These are phyloP conservation scores for Scutellaria galericulata DNA, from an alignment of 257 asterid genomes.

Conservation along the genomic window DNA sequence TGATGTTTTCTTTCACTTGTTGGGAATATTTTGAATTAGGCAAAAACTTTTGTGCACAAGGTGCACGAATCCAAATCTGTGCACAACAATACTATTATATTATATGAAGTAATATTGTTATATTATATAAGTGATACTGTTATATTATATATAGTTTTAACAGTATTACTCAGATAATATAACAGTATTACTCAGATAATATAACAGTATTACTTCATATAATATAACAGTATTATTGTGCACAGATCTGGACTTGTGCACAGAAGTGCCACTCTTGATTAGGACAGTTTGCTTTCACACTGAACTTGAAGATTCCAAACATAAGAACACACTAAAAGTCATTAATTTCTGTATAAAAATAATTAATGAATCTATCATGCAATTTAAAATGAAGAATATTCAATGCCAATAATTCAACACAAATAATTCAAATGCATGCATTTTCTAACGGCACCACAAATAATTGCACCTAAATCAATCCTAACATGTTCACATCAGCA, in stretches of 20 bases:
- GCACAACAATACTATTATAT: too few species aligned
- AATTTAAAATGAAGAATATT: neutral
- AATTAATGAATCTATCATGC: neutral
- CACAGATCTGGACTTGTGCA: too few species aligned
- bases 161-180: too few species aligned
- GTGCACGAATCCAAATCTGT: too few species aligned
- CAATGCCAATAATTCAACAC: slow-evolving; percentile 33
- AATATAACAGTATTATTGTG: too few species aligned
- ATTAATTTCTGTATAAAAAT: neutral
- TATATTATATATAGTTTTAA: too few species aligned
- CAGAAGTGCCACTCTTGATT: too few species aligned
- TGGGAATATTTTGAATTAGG: slow-evolving; percentile 11
- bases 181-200: too few species aligned
- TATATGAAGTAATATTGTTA: too few species aligned
- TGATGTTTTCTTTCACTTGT: neutral
- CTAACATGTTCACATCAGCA: slow-evolving; percentile 18
- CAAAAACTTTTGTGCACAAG: too few species aligned
- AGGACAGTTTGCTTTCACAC: slow-evolving; percentile 17
- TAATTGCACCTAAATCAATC: slow-evolving; percentile 27
- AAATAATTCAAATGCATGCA: slow-evolving; percentile 19
- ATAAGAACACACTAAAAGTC: slow-evolving; percentile 4
- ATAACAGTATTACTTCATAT: too few species aligned
- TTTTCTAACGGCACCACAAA: slow-evolving; percentile 3
- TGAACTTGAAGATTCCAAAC: slow-evolving; percentile 23
- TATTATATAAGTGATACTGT: too few species aligned